Base-by-base conservation (phyloP, 208 protist genomes). In the Acanthamoeba healyi region DNA sequence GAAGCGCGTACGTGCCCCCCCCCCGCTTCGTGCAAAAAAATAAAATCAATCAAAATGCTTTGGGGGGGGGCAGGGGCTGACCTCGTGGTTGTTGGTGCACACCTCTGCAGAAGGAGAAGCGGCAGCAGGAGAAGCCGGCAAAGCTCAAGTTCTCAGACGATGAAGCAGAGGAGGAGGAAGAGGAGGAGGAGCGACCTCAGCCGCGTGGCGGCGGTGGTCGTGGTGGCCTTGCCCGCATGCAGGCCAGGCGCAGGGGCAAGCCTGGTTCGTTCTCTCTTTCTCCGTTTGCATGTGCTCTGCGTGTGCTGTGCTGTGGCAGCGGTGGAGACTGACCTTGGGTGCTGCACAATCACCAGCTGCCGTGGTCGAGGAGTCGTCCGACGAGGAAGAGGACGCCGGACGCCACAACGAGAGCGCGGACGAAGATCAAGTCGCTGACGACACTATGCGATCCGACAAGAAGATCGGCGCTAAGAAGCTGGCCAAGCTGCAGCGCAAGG, bases 401-500 rank as follows among this genome's bases (percentile, higher is more conserved):
- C 15, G 49, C 19, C 61, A 29, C 19, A 26, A 70, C 61, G 61
- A 70, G 29, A 26, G 22, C 61, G 61, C 6, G 14, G 61, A 70
- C 14, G 61, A 70, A 24, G 61, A 70, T 26, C 14, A 70, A 7
- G 61, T 70, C 61, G 61, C n/a, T n/a, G n/a, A 70, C 61, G 29
- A 6, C 26, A 26, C 61, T 6, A 24, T 5, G 14, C 61, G n/a
- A 34, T 6, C 6, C 49, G 49, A 15, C 49, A 70, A 70, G 61
- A 70, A 70, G 61, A 70, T 70, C 22, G 61, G 61, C 29, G 61
- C 61, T 24, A 70, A 70, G 61, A 70, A 70, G 61, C 61, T 70
- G 26, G 61, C 61, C 61, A 70, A 70, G 61, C 29, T 70, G 7
- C 61, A 70, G 61, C 61, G 61, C 19, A 70, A 70, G 29, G 61